phyloP scores from a whole-genome alignment of 2,329 filamentous ascomycete species.

The Penicillium decumbens region DNA sequence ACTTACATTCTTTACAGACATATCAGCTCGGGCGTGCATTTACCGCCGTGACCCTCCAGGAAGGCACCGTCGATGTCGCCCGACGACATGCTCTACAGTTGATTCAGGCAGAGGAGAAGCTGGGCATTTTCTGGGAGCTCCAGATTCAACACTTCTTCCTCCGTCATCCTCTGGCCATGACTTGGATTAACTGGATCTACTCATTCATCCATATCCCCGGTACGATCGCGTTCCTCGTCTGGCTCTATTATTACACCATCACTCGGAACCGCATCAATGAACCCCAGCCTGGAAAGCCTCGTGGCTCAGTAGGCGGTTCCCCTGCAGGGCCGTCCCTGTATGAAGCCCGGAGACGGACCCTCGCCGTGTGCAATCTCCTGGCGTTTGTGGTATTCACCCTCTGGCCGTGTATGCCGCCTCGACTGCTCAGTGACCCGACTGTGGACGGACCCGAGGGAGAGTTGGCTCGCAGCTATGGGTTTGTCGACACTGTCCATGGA shows the following conservation, averaged over 20 bases:
- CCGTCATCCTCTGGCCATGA: conserved; percentile 54
- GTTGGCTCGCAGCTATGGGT: conserved; percentile 57
- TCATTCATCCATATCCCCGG: conserved; percentile 75
- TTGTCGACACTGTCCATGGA: conserved; percentile 57
- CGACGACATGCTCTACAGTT: conserved; percentile 64
- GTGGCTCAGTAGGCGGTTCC: conserved; percentile 36
- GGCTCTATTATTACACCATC: conserved; percentile 67
- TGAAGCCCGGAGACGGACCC: conserved; percentile 52
- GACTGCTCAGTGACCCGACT: conserved; percentile 50
- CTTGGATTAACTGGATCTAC: conserved; percentile 67
- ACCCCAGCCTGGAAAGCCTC: conserved; percentile 36
- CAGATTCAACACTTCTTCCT: conserved; percentile 58
- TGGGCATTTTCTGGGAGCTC: conserved; percentile 63
- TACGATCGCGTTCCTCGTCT: conserved; percentile 64
- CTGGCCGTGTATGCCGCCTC: conserved; percentile 59
- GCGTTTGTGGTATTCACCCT: conserved; percentile 57
- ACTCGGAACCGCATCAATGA: conserved; percentile 51
- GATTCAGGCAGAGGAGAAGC: conserved; percentile 60
- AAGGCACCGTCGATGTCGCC: conserved; percentile 64
- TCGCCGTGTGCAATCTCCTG: conserved; percentile 56
- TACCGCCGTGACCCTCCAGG: conserved; percentile 63
- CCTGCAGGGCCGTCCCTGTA: conserved; percentile 52
- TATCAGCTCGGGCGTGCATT: conserved; percentile 71
- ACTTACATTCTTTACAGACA: conserved; percentile 46
- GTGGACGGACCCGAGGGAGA: conserved; percentile 54